Base-by-base conservation (phyloP, 1,139 yeast species). In the Suhomyces guaymorum region DNA sequence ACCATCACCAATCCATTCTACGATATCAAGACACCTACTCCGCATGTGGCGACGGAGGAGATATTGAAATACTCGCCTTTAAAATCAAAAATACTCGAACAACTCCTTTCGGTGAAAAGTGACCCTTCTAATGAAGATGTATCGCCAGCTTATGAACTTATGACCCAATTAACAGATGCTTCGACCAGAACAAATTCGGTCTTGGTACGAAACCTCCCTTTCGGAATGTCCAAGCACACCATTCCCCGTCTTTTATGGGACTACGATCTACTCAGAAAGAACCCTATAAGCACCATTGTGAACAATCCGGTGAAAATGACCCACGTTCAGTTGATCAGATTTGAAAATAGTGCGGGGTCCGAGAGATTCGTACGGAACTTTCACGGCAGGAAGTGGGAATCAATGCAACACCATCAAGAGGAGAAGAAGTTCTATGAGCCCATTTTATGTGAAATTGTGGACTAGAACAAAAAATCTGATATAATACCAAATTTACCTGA, bases 361-460 rank as follows among this genome's bases (percentile, higher is more conserved):
- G 51, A 47, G 20, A 52, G 82, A 32, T 78, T 81, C 44, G 76
- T 73, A 2, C 54, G 77, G n/a, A 73, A 73, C 41, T 72, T 63
- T 51, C 75, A 82, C 52, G 80, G 82, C 5, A 66, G 62, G 32
- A 51, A 49, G 28, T 70, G 75, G 74, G 66, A 63, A 15, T 48
- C 52, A 7, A 48, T 61, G 30, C 57, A 59, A 35, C 48, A 51
- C 14, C 50, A 55, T 7, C 48, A 56, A 13, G 55, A 55, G 18
- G 61, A 55, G 24, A 63, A 59, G 42, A 48, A 54, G 26, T 42
- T 67, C 14, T 61, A 66, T 42, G 70, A 66, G 25, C 72, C 73
- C 0, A 44, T 70, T 11, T 45, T 61, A 17, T 69, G 75, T 49
- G 75, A 70, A 42, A 45, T 64, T 1, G 39, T 66, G 4, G 59